phyloP scores from a whole-genome alignment of 108 stramenopile genomes.

The Bacterosira constricta region DNA sequence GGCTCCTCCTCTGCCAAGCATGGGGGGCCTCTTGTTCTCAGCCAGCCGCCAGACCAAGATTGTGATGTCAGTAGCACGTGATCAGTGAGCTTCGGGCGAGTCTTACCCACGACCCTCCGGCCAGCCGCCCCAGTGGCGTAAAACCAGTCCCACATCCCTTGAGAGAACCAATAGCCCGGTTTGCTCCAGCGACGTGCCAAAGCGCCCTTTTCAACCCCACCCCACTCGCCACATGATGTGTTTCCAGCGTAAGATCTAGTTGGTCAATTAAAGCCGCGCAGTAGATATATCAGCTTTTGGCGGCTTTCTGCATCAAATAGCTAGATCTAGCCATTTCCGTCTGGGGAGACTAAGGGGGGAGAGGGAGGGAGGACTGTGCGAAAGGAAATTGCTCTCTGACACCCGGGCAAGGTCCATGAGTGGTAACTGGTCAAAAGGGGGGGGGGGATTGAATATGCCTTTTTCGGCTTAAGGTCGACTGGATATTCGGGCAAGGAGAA shows the following conservation, averaged over 20 bases:
- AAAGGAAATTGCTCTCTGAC: background rate
- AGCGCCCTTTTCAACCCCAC: conserved; percentile 1
- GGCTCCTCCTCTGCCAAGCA: conserved; percentile 12
- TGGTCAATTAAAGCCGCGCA: background rate
- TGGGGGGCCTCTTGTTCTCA: conserved; percentile 3
- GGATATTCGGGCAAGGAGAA: too few relatives aligned
- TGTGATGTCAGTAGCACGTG: background rate
- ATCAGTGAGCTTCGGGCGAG: background rate
- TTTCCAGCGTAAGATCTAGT: background rate
- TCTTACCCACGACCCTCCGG: background rate
- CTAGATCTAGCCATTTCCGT: too few relatives aligned
- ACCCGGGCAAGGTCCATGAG: background rate
- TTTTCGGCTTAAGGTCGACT: background rate
- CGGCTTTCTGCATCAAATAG: background rate
- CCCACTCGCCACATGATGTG: background rate
- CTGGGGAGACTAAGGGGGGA: background rate
- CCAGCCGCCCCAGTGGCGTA: background rate
- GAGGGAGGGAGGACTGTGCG: background rate
- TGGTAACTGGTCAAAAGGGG: background rate
- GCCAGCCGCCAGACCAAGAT: conserved; percentile 1
- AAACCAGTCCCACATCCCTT: background rate
- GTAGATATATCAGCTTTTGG: background rate
- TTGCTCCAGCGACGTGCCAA: background rate
- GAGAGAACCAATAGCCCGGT: background rate
- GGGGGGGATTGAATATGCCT: background rate